A percentile compares a stretch with the other conserved stretches of the same genome.
phyloP scores from a whole-genome alignment of 176 grass and related monocot genomes.

The Tuctoria greenei region DNA sequence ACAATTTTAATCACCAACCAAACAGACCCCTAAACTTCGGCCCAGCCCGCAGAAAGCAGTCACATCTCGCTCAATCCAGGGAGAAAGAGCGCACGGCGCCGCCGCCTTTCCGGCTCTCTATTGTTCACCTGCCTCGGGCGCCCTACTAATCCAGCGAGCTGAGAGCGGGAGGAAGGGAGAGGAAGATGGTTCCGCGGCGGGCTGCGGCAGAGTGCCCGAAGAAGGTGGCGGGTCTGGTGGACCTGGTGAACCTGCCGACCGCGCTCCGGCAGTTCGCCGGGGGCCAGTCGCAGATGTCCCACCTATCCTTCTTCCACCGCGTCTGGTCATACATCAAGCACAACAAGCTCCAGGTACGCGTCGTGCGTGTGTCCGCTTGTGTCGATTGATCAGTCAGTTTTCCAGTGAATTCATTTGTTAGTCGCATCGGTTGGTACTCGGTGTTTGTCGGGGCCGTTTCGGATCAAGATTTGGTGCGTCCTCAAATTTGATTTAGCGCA shows the following conservation, averaged over 20 bases:
- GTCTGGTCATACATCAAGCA: constrained; percentile 91
- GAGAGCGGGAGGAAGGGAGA: background rate
- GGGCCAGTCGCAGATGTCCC: constrained; percentile 78
- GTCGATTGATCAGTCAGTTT: background rate
- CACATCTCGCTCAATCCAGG: background rate
- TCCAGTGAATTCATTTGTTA: background rate
- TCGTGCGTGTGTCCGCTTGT: too few relatives aligned
- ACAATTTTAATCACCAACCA: too few relatives aligned
- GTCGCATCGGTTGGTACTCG: background rate
- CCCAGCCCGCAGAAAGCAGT: background rate
- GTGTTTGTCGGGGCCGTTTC: background rate
- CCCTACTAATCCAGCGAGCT: background rate
- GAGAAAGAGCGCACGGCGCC: background rate
- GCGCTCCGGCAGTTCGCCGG: constrained; percentile 67
- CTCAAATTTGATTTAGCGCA: background rate
- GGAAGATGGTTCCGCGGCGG: constrained; percentile 52
- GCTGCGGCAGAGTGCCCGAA: constrained; percentile 58
- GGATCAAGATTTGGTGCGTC: background rate
- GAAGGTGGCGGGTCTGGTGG: constrained; percentile 74
- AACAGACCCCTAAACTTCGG: too few relatives aligned
- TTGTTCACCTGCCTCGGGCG: background rate
- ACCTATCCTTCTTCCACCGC: constrained; percentile 62
- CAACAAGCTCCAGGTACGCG: constrained; percentile 73
- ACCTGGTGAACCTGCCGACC: constrained; percentile 50
- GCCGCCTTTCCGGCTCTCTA: background rate